phyloP scores from a whole-genome alignment of 345 rosid genomes.

The Chamaenerion angustifolium region DNA sequence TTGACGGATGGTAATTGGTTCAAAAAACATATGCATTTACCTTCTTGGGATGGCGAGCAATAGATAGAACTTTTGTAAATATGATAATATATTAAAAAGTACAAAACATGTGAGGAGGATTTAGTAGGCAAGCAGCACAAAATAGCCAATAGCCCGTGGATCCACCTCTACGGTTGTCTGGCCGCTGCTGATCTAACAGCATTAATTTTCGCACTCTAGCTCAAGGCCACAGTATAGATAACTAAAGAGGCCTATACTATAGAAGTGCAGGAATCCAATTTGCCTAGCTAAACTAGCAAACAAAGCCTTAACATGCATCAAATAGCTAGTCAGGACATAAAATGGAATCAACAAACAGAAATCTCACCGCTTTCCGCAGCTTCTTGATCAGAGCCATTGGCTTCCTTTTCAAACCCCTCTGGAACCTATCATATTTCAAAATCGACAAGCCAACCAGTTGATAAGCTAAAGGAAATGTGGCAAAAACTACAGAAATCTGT shows the following conservation, averaged over 20 bases:
- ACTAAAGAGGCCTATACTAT: slow-evolving; percentile 5
- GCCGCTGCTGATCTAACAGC: slow-evolving; percentile 20
- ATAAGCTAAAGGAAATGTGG: neutral
- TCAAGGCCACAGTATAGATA: slow-evolving; percentile 9
- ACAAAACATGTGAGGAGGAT: neutral
- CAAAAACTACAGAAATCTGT: neutral
- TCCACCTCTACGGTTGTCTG: slow-evolving; percentile 15
- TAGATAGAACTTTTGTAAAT: too few relatives aligned
- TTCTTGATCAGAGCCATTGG: slow-evolving; percentile 83
- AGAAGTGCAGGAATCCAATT: slow-evolving; percentile 3
- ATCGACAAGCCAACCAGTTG: neutral
- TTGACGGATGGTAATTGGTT: too few relatives aligned
- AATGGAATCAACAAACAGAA: neutral
- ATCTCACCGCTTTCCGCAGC: slow-evolving; percentile 64
- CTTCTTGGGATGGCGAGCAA: too few relatives aligned
- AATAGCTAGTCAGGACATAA: neutral
- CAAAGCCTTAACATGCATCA: neutral
- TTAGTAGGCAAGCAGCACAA: slow-evolving; percentile 13
- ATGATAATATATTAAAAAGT: too few relatives aligned
- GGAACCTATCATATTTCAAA: slow-evolving; percentile 37
- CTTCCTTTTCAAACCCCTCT: slow-evolving; percentile 78
- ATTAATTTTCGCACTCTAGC: slow-evolving; percentile 8
- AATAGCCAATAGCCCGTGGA: slow-evolving; percentile 11
- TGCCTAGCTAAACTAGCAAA: neutral
- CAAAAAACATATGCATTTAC: too few relatives aligned